These are phyloP conservation scores for Vitis vinifera DNA, from an alignment of 164 flowering plant species.

Conservation along the genomic window DNA sequence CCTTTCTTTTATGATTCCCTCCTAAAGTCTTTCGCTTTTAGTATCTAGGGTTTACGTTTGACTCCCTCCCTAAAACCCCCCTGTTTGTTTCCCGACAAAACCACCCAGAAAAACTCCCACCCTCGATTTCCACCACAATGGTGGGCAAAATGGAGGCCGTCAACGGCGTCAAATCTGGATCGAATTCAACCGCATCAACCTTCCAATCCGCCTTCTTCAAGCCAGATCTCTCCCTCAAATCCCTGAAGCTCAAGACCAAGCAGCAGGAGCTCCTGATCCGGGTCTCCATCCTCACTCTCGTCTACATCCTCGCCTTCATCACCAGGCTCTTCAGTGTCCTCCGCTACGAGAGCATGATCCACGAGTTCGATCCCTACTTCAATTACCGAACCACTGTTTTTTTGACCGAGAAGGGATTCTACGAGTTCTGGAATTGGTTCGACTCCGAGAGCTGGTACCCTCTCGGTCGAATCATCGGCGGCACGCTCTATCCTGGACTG, in stretches of 20 bases:
- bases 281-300: conserved; percentile 57
- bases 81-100: background rate
- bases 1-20: no score
- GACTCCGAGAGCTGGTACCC: conserved; percentile 98
- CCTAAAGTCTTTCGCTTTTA: no score
- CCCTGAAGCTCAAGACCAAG: conserved; percentile 77
- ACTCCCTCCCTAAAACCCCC: background rate
- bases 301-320: conserved; percentile 80
- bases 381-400: conserved; percentile 85
- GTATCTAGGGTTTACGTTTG: no score
- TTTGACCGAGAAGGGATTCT: conserved; percentile 80
- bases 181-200: conserved; percentile 6
- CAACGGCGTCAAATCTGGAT: conserved; percentile 17
- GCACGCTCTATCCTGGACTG: conserved; percentile 93
- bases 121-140: conserved; percentile 6
- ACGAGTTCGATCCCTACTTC: conserved; percentile 97
- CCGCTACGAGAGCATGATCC: conserved; percentile 97
- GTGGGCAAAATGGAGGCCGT: conserved; percentile 11
- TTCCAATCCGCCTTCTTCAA: conserved; percentile 7
- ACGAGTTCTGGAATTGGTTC: conserved; percentile 99
- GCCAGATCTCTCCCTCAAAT: conserved; percentile 46
- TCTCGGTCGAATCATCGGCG: conserved; percentile 90
- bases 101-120: background rate
- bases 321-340: conserved; percentile 86
- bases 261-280: conserved; percentile 91